A percentile compares a stretch with the other conserved stretches of the same genome.
phyloP scores from a whole-genome alignment of 2,329 filamentous ascomycete species.

The Alternaria solani region DNA sequence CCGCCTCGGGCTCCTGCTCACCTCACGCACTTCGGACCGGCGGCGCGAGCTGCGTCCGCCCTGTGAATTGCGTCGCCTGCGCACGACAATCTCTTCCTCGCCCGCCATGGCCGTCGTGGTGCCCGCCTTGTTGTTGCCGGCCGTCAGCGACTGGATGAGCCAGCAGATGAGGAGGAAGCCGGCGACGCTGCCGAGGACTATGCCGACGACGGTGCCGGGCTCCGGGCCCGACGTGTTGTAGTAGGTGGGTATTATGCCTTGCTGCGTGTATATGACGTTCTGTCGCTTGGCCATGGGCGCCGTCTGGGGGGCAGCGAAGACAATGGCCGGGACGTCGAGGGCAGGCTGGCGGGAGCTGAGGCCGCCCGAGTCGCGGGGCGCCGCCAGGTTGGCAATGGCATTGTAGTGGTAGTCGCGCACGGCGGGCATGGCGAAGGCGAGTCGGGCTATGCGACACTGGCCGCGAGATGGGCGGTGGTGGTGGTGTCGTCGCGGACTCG shows the following conservation, averaged over 20 bases:
- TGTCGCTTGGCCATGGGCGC: slow-evolving; percentile 30
- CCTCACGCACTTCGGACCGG: slow-evolving; percentile 48
- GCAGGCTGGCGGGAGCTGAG: slow-evolving; percentile 30
- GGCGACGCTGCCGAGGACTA: slow-evolving; percentile 63
- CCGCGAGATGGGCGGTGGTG: slow-evolving; percentile 18
- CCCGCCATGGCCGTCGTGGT: slow-evolving; percentile 53
- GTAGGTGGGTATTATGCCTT: slow-evolving; percentile 65
- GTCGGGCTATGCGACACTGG: slow-evolving; percentile 16
- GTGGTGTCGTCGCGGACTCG: slow-evolving; percentile 9
- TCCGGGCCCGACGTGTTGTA: slow-evolving; percentile 64
- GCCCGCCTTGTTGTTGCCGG: slow-evolving; percentile 37
- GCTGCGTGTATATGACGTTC: slow-evolving; percentile 25
- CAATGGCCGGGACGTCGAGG: slow-evolving; percentile 20
- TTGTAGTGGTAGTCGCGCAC: slow-evolving; percentile 29
- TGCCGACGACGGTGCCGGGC: slow-evolving; percentile 67
- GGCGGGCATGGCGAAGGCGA: slow-evolving; percentile 36
- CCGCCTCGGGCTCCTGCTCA: slow-evolving; percentile 49
- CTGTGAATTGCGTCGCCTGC: slow-evolving; percentile 41
- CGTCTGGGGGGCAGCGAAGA: slow-evolving; percentile 22
- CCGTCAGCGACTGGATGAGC: slow-evolving; percentile 57
- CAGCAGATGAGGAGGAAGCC: slow-evolving; percentile 63
- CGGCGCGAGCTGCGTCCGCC: slow-evolving; percentile 43
- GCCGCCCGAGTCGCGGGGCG: slow-evolving; percentile 23
- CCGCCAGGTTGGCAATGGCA: slow-evolving; percentile 33
- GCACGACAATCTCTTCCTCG: slow-evolving; percentile 67